Evolutionary conservation across 108 stramenopile genomes (phyloP).

Genomic region (Skeletonema grethae): DNA sequence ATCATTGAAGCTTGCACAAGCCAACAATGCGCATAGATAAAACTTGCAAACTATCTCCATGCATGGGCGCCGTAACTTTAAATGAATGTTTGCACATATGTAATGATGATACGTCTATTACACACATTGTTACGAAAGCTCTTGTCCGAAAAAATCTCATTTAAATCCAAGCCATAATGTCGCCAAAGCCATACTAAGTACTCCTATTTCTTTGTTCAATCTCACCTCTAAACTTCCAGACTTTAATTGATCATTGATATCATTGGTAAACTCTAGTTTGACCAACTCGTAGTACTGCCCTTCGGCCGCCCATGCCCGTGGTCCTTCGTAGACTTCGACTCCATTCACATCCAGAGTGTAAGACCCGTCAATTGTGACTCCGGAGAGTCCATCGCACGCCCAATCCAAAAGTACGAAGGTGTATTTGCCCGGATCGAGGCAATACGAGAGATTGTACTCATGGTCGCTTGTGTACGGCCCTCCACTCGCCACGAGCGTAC

Average conservation of each 20-base stretch:
- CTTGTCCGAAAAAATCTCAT: background rate
- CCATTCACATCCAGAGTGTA: slow-evolving; percentile 43
- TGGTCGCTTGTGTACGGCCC: slow-evolving; percentile 34
- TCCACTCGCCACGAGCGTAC: slow-evolving; percentile 31
- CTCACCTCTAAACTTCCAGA: background rate
- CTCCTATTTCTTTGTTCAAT: background rate
- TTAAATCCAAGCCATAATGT: background rate
- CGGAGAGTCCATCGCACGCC: slow-evolving; percentile 44
- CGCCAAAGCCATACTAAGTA: background rate
- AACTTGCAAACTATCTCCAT: too few species aligned
- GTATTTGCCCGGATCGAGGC: slow-evolving; percentile 43
- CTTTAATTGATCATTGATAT: background rate
- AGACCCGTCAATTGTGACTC: slow-evolving; percentile 21
- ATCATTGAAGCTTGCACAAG: too few species aligned
- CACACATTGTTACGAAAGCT: too few species aligned
- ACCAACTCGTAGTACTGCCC: background rate
- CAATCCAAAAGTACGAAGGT: slow-evolving; percentile 46
- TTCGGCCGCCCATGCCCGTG: background rate
- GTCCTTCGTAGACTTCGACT: slow-evolving; percentile 27
- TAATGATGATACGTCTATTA: too few species aligned
- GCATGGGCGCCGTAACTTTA: too few species aligned
- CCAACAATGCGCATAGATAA: too few species aligned
- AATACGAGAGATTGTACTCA: slow-evolving; percentile 36
- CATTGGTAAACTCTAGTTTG: slow-evolving; percentile 1
- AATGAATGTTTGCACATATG: too few species aligned